These are phyloP conservation scores for Zopfia rhizophila DNA, from an alignment of 2,329 filamentous ascomycete genomes.

Conservation along the genomic window DNA sequence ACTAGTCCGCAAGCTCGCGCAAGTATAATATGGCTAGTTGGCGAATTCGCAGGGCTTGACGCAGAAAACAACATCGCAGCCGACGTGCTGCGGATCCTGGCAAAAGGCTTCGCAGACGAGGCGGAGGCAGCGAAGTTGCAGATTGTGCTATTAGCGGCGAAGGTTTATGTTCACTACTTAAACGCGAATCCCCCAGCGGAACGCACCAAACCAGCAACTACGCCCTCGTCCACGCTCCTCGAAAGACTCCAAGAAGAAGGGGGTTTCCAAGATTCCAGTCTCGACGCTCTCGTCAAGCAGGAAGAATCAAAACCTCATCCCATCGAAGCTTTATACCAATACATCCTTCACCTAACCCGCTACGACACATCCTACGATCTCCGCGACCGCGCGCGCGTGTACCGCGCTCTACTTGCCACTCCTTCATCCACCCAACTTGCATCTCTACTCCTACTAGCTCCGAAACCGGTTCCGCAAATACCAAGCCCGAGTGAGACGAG, in stretches of 20 bases:
- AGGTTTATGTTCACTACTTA: conserved; percentile 91
- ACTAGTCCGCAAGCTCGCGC: conserved; percentile 89
- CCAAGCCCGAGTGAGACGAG: conserved; percentile 89
- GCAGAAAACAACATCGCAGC: conserved; percentile 90
- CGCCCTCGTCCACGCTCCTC: conserved; percentile 32
- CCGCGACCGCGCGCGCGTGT: conserved; percentile 88
- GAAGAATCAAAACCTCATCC: conserved; percentile 65
- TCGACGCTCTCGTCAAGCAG: conserved; percentile 19
- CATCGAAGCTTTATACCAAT: conserved; percentile 82
- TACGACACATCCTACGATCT: conserved; percentile 97
- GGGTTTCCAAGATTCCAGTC: conserved; percentile 42
- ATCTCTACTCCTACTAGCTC: conserved; percentile 87
- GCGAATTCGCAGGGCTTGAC: conserved; percentile 86
- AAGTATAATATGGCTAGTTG: conserved; percentile 96
- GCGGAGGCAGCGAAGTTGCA: conserved; percentile 88
- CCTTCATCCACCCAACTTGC: conserved; percentile 83
- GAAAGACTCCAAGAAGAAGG: conserved; percentile 46
- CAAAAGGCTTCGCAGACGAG: conserved; percentile 86
- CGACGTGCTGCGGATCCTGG: conserved; percentile 87
- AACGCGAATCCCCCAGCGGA: conserved; percentile 66
- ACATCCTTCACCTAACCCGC: conserved; percentile 83
- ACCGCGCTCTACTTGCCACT: conserved; percentile 82
- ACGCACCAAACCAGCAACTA: conserved; percentile 46
- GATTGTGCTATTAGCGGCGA: conserved; percentile 92
- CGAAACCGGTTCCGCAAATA: conserved; percentile 91